phyloP scores from a whole-genome alignment of 208 protist genomes.

The Angomonas deanei region DNA sequence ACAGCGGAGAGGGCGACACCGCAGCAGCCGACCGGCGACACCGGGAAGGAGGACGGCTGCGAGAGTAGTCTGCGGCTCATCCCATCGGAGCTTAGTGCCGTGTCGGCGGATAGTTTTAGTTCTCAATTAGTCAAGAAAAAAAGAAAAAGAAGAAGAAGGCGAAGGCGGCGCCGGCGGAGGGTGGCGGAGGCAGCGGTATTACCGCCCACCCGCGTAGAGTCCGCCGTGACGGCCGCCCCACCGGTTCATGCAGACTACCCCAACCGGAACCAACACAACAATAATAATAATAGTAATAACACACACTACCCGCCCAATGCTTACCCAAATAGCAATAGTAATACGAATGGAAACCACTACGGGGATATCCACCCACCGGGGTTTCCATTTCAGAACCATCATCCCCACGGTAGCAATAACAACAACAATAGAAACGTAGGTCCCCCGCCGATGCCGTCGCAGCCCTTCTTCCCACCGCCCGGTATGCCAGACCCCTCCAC shows the following conservation, averaged over 20 bases:
- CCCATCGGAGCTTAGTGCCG: neutral
- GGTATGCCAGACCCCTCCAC: neutral
- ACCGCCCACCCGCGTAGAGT: neutral
- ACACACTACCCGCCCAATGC: too few relatives aligned
- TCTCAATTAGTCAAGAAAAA: neutral
- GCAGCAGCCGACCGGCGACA: neutral
- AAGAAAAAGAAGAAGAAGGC: conserved; percentile 2
- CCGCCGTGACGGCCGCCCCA: neutral
- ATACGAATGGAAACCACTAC: too few relatives aligned
- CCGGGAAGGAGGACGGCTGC: neutral
- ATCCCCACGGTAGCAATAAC: too few relatives aligned
- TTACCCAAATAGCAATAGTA: too few relatives aligned
- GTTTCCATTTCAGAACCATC: too few relatives aligned
- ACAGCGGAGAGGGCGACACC: neutral
- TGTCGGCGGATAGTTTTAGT: neutral
- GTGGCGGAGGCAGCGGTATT: neutral
- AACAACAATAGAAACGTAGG: too few relatives aligned
- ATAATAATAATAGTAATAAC: conserved; percentile 5
- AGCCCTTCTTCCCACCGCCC: conserved; percentile 7
- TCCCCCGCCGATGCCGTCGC: neutral
- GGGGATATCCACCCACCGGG: too few relatives aligned
- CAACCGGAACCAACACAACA: conserved; percentile 7
- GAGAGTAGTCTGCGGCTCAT: neutral
- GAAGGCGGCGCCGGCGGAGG: neutral
- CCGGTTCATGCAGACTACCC: neutral